A percentile compares a stretch with the other conserved stretches of the same genome.
phyloP scores from a whole-genome alignment of 192 early-diverging fungal genomes.

The Umbelopsis ramanniana region DNA sequence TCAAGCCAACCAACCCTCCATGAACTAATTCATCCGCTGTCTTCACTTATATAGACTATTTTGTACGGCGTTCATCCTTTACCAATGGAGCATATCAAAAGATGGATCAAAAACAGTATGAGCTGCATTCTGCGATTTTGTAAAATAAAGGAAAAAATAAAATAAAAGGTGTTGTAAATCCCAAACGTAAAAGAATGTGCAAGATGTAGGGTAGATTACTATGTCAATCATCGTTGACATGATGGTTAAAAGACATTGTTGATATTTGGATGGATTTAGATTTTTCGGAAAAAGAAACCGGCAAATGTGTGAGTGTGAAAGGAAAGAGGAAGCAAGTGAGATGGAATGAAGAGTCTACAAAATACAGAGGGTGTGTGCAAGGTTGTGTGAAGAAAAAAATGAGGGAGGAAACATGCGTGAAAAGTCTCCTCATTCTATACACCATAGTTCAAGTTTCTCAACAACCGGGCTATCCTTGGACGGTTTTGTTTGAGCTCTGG shows the following conservation, averaged over 20 bases:
- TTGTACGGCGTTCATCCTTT: neutral
- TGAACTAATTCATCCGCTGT: neutral
- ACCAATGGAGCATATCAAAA: neutral
- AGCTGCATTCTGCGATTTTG: neutral
- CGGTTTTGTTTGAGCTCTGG: conserved; percentile 4
- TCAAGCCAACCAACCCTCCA: conserved; percentile 27
- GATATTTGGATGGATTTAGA: neutral
- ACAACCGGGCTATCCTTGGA: neutral
- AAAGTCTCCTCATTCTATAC: neutral
- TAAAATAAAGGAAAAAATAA: neutral
- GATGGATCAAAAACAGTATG: neutral
- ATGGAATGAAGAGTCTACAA: conserved; percentile 7
- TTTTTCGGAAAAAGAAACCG: neutral
- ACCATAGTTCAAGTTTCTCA: conserved; percentile 17
- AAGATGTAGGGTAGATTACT: neutral
- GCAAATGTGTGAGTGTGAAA: neutral
- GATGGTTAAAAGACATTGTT: too few relatives aligned
- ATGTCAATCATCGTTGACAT: too few relatives aligned
- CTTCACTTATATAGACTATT: neutral
- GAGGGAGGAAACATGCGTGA: neutral
- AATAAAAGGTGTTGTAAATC: neutral
- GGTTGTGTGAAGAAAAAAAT: neutral
- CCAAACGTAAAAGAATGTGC: neutral
- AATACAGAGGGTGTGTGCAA: neutral
- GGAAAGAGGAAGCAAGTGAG: neutral